Percentiles rank a stretch among this genome's conserved stretches.
These are phyloP conservation scores for Kwoniella shivajii DNA, from an alignment of 1,284 basidiomycete species.

Conservation along the genomic window DNA sequence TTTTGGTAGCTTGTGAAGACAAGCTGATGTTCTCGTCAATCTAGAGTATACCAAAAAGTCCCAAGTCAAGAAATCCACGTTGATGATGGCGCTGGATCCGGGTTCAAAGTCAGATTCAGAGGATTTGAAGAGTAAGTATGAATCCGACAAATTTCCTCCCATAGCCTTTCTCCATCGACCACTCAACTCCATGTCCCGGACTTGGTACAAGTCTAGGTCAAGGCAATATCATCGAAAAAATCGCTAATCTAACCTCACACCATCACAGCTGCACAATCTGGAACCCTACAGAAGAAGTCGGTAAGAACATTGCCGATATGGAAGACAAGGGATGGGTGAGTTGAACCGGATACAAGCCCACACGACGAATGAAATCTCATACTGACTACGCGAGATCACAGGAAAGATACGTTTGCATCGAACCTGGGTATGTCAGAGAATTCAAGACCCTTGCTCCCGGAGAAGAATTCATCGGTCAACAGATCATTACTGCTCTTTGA, in stretches of 20 bases:
- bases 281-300: constrained; percentile 75
- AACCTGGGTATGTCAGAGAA: constrained; percentile 72
- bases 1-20: neutral
- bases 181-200: too few relatives aligned
- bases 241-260: too few relatives aligned
- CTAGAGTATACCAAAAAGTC: constrained; percentile 48
- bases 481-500: constrained; percentile 59
- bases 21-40: neutral
- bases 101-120: constrained; percentile 61
- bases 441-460: constrained; percentile 61
- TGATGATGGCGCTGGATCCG: constrained; percentile 39
- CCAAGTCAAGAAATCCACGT: constrained; percentile 42
- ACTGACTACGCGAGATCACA: constrained; percentile 39
- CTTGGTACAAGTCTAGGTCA: too few relatives aligned
- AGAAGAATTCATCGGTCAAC: constrained; percentile 72
- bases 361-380: neutral
- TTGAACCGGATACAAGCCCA: neutral
- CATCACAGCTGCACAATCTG: constrained; percentile 59
- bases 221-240: too few relatives aligned
- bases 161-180: neutral
- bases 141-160: neutral
- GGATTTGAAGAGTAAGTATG: constrained; percentile 63
- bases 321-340: constrained; percentile 79
- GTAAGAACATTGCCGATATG: constrained; percentile 78
- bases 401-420: constrained; percentile 79